phyloP scores from a whole-genome alignment of 495 filamentous ascomycete species.

The Aspergillus cristatus region DNA sequence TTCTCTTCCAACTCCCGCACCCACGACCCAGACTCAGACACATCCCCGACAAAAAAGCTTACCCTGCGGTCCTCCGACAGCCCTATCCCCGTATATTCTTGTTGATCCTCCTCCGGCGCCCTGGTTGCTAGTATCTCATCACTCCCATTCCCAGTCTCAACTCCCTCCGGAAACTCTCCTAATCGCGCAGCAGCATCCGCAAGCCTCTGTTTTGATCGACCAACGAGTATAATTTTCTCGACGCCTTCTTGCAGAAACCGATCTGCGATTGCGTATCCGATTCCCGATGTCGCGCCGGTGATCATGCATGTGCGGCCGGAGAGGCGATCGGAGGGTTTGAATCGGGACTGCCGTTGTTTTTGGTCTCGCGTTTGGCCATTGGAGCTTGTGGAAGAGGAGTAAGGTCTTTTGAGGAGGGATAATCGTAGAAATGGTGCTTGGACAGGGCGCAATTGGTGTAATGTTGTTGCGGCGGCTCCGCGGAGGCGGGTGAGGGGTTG shows the following conservation, averaged over 20 bases:
- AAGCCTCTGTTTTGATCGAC: slow-evolving; percentile 33
- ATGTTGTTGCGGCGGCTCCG: too few relatives aligned
- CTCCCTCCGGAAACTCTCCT: neutral
- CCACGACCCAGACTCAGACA: slow-evolving; percentile 38
- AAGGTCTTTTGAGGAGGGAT: too few relatives aligned
- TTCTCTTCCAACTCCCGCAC: slow-evolving; percentile 30
- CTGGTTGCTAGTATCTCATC: slow-evolving; percentile 6
- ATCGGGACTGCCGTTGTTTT: too few relatives aligned
- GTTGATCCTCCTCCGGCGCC: slow-evolving; percentile 13
- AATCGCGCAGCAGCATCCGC: slow-evolving; percentile 19
- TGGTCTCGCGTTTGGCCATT: too few relatives aligned
- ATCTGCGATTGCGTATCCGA: slow-evolving; percentile 58
- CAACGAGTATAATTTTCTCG: slow-evolving; percentile 45
- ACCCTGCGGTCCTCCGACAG: slow-evolving; percentile 8
- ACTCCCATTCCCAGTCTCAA: slow-evolving; percentile 1
- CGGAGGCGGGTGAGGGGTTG: too few relatives aligned
- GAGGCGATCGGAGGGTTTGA: slow-evolving; percentile 19
- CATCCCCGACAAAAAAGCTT: slow-evolving; percentile 36
- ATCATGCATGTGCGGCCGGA: slow-evolving; percentile 43
- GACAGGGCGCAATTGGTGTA: too few relatives aligned
- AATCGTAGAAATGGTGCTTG: too few relatives aligned
- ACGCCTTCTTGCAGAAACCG: slow-evolving; percentile 57
- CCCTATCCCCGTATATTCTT: slow-evolving; percentile 6
- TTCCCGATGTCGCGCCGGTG: slow-evolving; percentile 55
- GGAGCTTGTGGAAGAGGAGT: slow-evolving; percentile 2